Conservation (phyloP, 1,284 basidiomycete genomes). For the Kwoniella shivajii region DNA sequence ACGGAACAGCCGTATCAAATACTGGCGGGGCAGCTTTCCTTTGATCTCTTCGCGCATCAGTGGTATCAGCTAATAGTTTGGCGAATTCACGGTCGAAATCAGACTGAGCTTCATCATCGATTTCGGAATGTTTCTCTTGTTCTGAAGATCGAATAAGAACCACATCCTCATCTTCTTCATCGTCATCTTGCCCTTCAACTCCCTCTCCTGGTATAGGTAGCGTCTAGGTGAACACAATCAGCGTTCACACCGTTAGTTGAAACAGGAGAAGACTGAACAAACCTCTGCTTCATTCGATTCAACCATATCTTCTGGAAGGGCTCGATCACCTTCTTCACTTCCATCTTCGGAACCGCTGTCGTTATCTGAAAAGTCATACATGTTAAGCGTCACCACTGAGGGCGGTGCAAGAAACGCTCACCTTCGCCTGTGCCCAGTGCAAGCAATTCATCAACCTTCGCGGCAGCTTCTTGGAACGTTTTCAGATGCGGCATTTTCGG, state of each 20-base stretch:
- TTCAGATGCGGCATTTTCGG: slow-evolving; percentile 72
- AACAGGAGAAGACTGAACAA: neutral
- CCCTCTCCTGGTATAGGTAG: neutral
- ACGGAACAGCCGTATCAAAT: slow-evolving; percentile 76
- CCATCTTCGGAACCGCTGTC: slow-evolving; percentile 30
- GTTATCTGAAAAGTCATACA: neutral
- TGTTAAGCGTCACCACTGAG: neutral
- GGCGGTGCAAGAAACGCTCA: slow-evolving; percentile 42
- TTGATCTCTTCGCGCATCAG: slow-evolving; percentile 76
- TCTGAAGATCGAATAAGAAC: slow-evolving; percentile 58
- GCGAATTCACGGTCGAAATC: slow-evolving; percentile 96
- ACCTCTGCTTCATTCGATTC: slow-evolving; percentile 16
- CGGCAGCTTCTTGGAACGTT: slow-evolving; percentile 78
- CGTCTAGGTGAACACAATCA: neutral
- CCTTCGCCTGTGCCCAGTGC: slow-evolving; percentile 61
- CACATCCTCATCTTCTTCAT: slow-evolving; percentile 61
- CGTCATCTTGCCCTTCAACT: slow-evolving; percentile 14
- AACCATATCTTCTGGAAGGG: slow-evolving; percentile 2
- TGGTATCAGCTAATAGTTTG: slow-evolving; percentile 87
- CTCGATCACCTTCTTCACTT: slow-evolving; percentile 22
- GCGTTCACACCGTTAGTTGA: neutral
- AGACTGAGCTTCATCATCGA: slow-evolving; percentile 77
- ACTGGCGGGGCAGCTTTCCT: slow-evolving; percentile 78
- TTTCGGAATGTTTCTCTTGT: slow-evolving; percentile 48
- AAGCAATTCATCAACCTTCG: slow-evolving; percentile 86